Base-by-base conservation (phyloP, 2,329 filamentous ascomycete genomes). In the Aspergillus ochraceoroseus region DNA sequence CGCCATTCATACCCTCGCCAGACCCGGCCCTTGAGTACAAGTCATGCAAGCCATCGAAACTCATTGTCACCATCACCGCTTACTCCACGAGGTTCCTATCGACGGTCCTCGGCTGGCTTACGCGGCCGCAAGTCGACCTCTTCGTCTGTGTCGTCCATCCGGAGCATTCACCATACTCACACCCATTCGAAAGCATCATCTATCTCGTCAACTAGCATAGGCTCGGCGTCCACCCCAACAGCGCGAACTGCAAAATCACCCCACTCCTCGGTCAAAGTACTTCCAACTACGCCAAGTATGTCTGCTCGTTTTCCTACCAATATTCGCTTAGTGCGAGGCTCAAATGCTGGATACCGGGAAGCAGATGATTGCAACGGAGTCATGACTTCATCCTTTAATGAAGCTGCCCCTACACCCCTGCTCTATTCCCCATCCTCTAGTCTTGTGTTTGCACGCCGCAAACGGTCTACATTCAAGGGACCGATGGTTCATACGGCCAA, bases 71-170 rank as follows among this genome's bases (percentile, higher is more conserved):
- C 92, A 0, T 83, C 82, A 2, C 90, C 92, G 0, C 65, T 95
- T 27, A 96, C 92, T 0, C 90, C 92, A 3, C 83, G 88, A 26
- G 88, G 87, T 4, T 86, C 85, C 1, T 84, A 94, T 55, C 81
- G 92, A 7, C 83, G 88, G 23, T 80, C 87, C 2, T 94, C 87
- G 4, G 79, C 76, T 29, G 89, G 90, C 19, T 75, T 96, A 30
- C 80, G 89, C 18, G 90, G 92, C 25, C 80, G 92, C 46, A 96
- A 96, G 63, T 96, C 90, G 0, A 98, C 92, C 0, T 95, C 88
- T 0, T 95, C 88, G 0, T 96, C 89, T 0, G 82, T 98, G 11
- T 95, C 88, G 1, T 95, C 88, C 0, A 83, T 98, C 42, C 83
- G 92, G 43, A 94, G 85, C 30, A 87, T 96, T 58, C 88, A 90